Base-by-base conservation (phyloP, 208 protist species). In the Leishmania tropica region DNA sequence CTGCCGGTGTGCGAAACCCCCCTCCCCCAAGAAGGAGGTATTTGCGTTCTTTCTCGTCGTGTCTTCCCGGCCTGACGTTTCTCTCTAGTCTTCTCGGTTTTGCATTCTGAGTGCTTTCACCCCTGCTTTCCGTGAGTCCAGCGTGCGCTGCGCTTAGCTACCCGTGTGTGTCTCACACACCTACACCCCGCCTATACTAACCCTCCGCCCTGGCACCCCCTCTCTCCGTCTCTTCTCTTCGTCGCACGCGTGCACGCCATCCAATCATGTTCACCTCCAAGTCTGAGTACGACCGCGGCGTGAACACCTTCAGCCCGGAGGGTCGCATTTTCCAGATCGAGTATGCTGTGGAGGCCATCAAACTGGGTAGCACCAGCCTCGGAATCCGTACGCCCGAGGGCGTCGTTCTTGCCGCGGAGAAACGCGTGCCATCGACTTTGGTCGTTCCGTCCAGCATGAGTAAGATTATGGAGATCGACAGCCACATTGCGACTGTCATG, bases 241-340 rank as follows among this genome's bases (percentile, higher is more conserved):
- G 11, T 15, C 65, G 10, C 62, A 47, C 70, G 10, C 58, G 42
- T 73, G 37, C 58, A 72, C 35, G 47, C 8, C 24, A 56, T 74
- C 6, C 82, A 42, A 80, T 53, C 72, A 98, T 98, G 95, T 98
- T 98, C 85, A 87, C 93, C 62, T 96, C 96, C 48, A 99, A 99
- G 89, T 98, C 89, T 70, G 99, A 99, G 89, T 99, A 99, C 79
- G 99, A 99, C 86, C 91, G 98, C 48, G 99, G 99, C 79, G 98
- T 99, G 8, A 99, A 99, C 90, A 99, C 99, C 60, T 99, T 99
- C 90, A 99, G 98, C 48, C 99, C 99, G 24, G 99, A 99, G 86
- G 99, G 99, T 42, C 95, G 99, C 58, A 96, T 99, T 51, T 99
- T 99, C 92, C 99, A 98, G 87, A 97, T 98, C 79, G 94, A 98